phyloP scores from a whole-genome alignment of 495 filamentous ascomycete species.

The Aspergillus sclerotioniger region DNA sequence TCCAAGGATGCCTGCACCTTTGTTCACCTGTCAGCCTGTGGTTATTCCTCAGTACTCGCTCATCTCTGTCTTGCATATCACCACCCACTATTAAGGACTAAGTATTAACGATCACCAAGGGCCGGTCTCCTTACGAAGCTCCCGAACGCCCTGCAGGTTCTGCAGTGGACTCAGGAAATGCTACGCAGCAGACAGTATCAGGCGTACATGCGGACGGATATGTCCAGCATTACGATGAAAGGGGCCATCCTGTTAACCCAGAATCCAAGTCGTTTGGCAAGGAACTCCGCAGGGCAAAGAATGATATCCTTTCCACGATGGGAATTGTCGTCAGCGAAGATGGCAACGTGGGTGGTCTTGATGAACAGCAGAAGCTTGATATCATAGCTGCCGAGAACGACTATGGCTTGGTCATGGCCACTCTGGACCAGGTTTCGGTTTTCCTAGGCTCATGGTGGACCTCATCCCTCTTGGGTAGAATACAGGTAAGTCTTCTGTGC shows the following conservation, averaged over 20 bases:
- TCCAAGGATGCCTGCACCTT: background rate
- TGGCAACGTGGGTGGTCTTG: slow-evolving; percentile 28
- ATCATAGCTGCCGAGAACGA: slow-evolving; percentile 49
- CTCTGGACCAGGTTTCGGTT: slow-evolving; percentile 39
- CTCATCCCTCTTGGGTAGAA: slow-evolving; percentile 40
- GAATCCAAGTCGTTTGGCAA: slow-evolving; percentile 46
- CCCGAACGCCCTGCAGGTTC: slow-evolving; percentile 35
- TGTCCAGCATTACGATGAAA: slow-evolving; percentile 66
- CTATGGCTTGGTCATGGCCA: slow-evolving; percentile 47
- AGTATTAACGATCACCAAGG: slow-evolving; percentile 45
- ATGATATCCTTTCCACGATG: slow-evolving; percentile 58
- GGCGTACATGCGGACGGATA: slow-evolving; percentile 45
- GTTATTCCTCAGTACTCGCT: background rate
- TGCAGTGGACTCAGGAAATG: slow-evolving; percentile 17
- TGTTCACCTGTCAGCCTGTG: background rate
- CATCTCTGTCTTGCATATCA: background rate
- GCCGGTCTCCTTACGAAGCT: slow-evolving; percentile 70
- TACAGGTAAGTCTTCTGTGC: slow-evolving; percentile 40
- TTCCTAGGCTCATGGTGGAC: slow-evolving; percentile 47
- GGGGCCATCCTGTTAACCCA: slow-evolving; percentile 65
- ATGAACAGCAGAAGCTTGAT: slow-evolving; percentile 43
- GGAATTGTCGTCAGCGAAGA: slow-evolving; percentile 51
- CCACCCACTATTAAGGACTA: background rate
- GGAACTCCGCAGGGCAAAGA: slow-evolving; percentile 51
- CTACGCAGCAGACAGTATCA: slow-evolving; percentile 30